These are phyloP conservation scores for Alternaria viburni DNA, from an alignment of 2,329 filamentous ascomycete genomes.

Conservation along the genomic window DNA sequence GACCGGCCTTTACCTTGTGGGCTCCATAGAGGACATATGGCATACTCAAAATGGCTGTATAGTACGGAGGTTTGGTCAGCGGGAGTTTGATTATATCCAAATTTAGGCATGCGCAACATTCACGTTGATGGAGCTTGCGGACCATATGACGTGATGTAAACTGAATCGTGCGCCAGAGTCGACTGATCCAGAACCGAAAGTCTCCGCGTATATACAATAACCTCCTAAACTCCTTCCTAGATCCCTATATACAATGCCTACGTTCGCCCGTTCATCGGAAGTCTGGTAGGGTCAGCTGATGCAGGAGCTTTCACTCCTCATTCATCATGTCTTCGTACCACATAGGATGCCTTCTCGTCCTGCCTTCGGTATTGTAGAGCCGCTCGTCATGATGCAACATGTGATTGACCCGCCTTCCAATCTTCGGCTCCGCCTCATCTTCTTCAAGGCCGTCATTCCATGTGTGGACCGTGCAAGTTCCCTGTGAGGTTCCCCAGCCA, in stretches of 20 bases:
- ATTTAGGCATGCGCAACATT: slow-evolving; percentile 25
- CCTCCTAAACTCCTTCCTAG: not conserved
- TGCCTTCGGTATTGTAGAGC: slow-evolving; percentile 34
- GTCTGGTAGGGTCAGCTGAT: slow-evolving; percentile 4
- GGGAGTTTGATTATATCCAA: slow-evolving; percentile 47
- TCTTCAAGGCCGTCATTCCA: slow-evolving; percentile 74
- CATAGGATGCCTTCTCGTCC: slow-evolving; percentile 27
- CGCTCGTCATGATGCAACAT: slow-evolving; percentile 46
- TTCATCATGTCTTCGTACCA: slow-evolving; percentile 40
- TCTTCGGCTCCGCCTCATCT: slow-evolving; percentile 57
- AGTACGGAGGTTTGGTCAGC: slow-evolving; percentile 41
- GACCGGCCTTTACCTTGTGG: slow-evolving; percentile 1
- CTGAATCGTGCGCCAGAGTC: not conserved
- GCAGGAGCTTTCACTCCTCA: slow-evolving; percentile 26
- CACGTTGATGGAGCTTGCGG: not conserved
- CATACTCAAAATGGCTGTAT: slow-evolving; percentile 35
- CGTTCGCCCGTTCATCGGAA: slow-evolving; percentile 1
- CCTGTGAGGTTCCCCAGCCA: slow-evolving; percentile 73
- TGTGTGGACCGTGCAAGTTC: slow-evolving; percentile 78
- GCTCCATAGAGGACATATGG: slow-evolving; percentile 9
- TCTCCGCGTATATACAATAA: not conserved
- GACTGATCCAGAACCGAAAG: not conserved
- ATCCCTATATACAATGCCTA: slow-evolving; percentile 4
- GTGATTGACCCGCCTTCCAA: slow-evolving; percentile 46
- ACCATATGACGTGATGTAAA: not conserved